Evolutionary conservation across 2,329 filamentous ascomycete genomes (phyloP).

Genomic region (Colletotrichum musicola): DNA sequence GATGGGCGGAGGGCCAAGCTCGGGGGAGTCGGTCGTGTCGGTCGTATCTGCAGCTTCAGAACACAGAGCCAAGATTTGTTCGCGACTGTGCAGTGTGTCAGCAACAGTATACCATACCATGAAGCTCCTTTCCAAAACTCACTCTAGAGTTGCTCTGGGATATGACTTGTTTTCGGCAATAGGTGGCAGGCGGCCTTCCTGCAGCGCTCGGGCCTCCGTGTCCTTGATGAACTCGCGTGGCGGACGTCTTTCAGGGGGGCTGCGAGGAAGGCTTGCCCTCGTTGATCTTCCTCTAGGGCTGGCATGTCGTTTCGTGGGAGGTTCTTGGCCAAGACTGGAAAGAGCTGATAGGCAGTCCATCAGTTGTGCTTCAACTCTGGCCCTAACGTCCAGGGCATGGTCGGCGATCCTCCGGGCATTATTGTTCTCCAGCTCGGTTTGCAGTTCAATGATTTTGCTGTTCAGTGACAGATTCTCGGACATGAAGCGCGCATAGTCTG

Average conservation of each 20-base stretch:
- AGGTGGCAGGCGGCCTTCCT: slow-evolving; percentile 71
- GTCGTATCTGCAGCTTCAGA: slow-evolving; percentile 58
- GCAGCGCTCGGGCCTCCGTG: slow-evolving; percentile 61
- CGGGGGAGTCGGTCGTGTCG: slow-evolving; percentile 70
- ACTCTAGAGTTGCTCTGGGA: slow-evolving; percentile 78
- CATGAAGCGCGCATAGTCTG: slow-evolving; percentile 79
- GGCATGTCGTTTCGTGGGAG: slow-evolving; percentile 63
- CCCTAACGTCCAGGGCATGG: slow-evolving; percentile 77
- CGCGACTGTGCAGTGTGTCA: slow-evolving; percentile 58
- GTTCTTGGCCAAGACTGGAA: slow-evolving; percentile 72
- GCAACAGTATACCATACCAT: slow-evolving; percentile 12
- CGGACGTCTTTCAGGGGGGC: slow-evolving; percentile 68
- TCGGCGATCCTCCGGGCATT: slow-evolving; percentile 71
- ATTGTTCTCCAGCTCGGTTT: slow-evolving; percentile 75
- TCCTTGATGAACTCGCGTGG: slow-evolving; percentile 67
- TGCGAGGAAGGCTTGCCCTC: slow-evolving; percentile 46
- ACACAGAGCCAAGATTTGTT: slow-evolving; percentile 73
- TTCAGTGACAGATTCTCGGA: slow-evolving; percentile 84
- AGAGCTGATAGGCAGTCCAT: slow-evolving; percentile 77
- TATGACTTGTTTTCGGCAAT: slow-evolving; percentile 79
- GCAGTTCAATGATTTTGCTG: slow-evolving; percentile 76
- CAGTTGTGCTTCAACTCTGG: slow-evolving; percentile 78
- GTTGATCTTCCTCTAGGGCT: slow-evolving; percentile 33
- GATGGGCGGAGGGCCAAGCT: slow-evolving; percentile 74
- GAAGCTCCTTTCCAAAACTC: slow-evolving; percentile 46